Percentiles rank a stretch among this genome's conserved stretches.
phyloP scores from a whole-genome alignment of 805 yeast species.

The Limtongozyma cylindracea region DNA sequence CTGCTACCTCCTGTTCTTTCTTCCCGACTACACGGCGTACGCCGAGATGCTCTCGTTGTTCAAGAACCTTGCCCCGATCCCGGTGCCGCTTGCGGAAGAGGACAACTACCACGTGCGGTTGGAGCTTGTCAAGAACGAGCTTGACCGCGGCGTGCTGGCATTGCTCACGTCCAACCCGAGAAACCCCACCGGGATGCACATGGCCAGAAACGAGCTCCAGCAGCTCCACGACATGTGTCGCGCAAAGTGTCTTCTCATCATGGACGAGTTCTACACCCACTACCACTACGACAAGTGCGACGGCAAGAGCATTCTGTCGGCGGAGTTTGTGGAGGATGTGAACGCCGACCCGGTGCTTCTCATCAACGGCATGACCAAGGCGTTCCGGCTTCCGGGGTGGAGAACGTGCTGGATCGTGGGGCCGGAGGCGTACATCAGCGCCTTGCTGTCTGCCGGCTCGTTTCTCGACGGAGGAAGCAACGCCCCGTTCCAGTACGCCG shows the following conservation, averaged over 20 bases:
- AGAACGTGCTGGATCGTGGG: conserved; percentile 39
- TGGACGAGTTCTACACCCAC: conserved; percentile 40
- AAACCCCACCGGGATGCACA: conserved; percentile 33
- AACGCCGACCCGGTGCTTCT: conserved; percentile 32
- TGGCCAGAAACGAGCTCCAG: conserved; percentile 18
- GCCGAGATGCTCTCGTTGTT: conserved; percentile 39
- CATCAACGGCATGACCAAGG: conserved; percentile 33
- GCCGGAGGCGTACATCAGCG: conserved; percentile 29
- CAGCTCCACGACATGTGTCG: conserved; percentile 27
- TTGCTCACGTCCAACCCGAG: conserved; percentile 33
- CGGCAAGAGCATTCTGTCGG: conserved; percentile 24
- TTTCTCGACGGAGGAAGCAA: conserved; percentile 35
- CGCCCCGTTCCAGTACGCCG: conserved; percentile 35
- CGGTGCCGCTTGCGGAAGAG: conserved; percentile 30
- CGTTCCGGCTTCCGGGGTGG: conserved; percentile 40
- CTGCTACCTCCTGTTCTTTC: conserved; percentile 30
- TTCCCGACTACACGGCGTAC: conserved; percentile 40
- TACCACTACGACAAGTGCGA: conserved; percentile 28
- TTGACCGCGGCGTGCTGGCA: conserved; percentile 31
- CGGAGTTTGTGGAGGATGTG: conserved; percentile 25
- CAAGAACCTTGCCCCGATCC: conserved; percentile 37
- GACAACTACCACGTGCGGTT: conserved; percentile 31
- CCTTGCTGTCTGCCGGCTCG: conserved; percentile 32
- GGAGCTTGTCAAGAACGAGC: conserved; percentile 22
- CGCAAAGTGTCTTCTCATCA: conserved; percentile 24